phyloP scores from a whole-genome alignment of 345 rosid genomes.

The Melaleuca alternifolia region DNA sequence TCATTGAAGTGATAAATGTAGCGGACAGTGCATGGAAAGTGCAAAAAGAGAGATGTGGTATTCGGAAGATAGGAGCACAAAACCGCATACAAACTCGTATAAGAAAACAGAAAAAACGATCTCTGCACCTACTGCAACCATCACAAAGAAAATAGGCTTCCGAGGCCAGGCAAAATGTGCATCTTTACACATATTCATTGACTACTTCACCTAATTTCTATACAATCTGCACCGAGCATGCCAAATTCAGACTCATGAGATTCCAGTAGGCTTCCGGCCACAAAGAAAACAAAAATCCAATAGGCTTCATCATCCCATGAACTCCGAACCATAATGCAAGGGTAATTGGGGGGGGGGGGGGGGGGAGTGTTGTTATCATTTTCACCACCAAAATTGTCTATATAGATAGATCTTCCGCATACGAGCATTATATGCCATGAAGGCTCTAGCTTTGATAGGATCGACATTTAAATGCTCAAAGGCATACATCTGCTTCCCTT shows the following conservation, averaged over 20 bases:
- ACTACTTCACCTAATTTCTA: not conserved
- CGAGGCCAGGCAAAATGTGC: not conserved
- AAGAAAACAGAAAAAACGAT: not conserved
- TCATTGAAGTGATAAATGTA: not conserved
- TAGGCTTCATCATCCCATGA: constrained; percentile 2
- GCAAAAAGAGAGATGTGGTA: not conserved
- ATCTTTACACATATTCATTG: not conserved
- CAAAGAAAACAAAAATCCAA: constrained; percentile 2
- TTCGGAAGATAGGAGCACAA: not conserved
- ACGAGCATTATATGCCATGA: constrained; percentile 62
- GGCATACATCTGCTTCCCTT: constrained; percentile 80
- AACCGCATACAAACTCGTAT: not conserved
- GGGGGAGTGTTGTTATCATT: constrained; percentile 24
- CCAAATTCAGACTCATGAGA: not conserved
- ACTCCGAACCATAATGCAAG: not conserved
- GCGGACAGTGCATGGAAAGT: not conserved
- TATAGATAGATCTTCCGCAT: constrained; percentile 69
- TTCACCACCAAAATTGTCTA: constrained; percentile 95
- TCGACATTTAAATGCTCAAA: constrained; percentile 79
- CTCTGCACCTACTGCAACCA: not conserved
- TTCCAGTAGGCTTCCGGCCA: not conserved
- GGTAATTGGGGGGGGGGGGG: not conserved
- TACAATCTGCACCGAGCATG: not conserved
- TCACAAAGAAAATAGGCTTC: not conserved
- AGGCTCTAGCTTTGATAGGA: constrained; percentile 81